Evolutionary conservation across 805 yeast genomes (phyloP), one percentile per base, ranked within the genome.

Genomic region (Yarrowia sp.): DNA sequence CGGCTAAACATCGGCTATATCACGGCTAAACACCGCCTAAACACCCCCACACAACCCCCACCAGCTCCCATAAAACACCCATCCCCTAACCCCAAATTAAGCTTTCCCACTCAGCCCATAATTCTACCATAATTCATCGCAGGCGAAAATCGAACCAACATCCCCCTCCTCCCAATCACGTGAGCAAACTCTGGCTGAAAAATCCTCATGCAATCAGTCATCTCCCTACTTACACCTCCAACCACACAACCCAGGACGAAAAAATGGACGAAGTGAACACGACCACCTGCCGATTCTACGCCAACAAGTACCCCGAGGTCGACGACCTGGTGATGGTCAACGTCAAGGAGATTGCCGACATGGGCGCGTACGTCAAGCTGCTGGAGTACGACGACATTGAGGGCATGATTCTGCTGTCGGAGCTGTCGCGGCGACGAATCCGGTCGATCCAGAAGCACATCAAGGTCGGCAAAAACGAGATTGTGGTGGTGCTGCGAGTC

Each of bases 281-380:
- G 46, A 88, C 97, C 56, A 88, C 91, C 79, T 93, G 97, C 83
- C 89, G 99, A 82, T 95, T 90, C 81, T 95, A 95, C 79, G 99
- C 94, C 81, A 95, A 93, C 86, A 94, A 93, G 80, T 95, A 88
- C 83, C 99, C 99, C 70, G 99, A 95, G 81, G 97, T 95, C 76
- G 99, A 95, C 74, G 99, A 95, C 79, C 96, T 95, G 73, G 98
- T 95, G 72, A 94, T 95, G 96, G 99, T 95, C 77, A 95, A 95
- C 80, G 99, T 95, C 70, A 78, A 78, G 75, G 80, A 78, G 70
- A 95, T 95, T 74, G 99, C 98, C 73, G 99, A 95, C 80, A 95
- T 95, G 99, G 99, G 99, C 69, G 99, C 99, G 14, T 95, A 95
- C 79, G 82, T 95, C 72, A 94, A 92, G 79, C 84, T 95, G 72